A percentile compares a stretch with the other conserved stretches of the same genome.
These are phyloP conservation scores for Xerocomellus intermedius DNA, from an alignment of 768 basidiomycete genomes.

Conservation along the genomic window DNA sequence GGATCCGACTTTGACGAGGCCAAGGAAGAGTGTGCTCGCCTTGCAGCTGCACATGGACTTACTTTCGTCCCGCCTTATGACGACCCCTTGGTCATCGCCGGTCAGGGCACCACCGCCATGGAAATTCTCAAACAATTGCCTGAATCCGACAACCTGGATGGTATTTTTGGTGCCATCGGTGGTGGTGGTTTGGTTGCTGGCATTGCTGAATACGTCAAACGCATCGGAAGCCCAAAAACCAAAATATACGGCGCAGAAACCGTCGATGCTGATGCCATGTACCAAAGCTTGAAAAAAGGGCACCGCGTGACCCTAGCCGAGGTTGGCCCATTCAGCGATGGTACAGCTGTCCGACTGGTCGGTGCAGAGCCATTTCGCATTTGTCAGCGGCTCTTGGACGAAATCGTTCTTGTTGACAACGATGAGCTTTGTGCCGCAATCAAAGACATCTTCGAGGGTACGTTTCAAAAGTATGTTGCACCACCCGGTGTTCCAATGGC, in stretches of 20 bases:
- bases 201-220: conserved; percentile 87
- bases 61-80: conserved; percentile 96
- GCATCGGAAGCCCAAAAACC: conserved; percentile 82
- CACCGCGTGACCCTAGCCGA: conserved; percentile 81
- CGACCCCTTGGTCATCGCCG: conserved; percentile 94
- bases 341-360: conserved; percentile 94
- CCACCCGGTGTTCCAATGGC: neutral
- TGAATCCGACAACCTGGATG: conserved; percentile 73
- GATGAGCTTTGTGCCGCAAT: conserved; percentile 98
- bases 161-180: conserved; percentile 87
- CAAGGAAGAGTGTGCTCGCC: conserved; percentile 87
- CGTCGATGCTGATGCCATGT: conserved; percentile 92
- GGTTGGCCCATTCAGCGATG: conserved; percentile 96
- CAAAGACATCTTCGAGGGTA: conserved; percentile 98
- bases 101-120: conserved; percentile 93
- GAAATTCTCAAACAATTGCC: conserved; percentile 91
- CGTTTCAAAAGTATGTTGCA: conserved; percentile 5
- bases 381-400: conserved; percentile 81
- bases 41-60: conserved; percentile 73
- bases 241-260: conserved; percentile 93
- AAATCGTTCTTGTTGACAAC: conserved; percentile 81
- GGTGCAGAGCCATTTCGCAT: conserved; percentile 94
- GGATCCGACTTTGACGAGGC: conserved; percentile 95
- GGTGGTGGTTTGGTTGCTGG: conserved; percentile 95
- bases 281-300: conserved; percentile 73